Percentiles rank a stretch among this genome's conserved stretches.
These are phyloP conservation scores for Dalechampia spathulata DNA, from an alignment of 441 rosid genomes.

Conservation along the genomic window DNA sequence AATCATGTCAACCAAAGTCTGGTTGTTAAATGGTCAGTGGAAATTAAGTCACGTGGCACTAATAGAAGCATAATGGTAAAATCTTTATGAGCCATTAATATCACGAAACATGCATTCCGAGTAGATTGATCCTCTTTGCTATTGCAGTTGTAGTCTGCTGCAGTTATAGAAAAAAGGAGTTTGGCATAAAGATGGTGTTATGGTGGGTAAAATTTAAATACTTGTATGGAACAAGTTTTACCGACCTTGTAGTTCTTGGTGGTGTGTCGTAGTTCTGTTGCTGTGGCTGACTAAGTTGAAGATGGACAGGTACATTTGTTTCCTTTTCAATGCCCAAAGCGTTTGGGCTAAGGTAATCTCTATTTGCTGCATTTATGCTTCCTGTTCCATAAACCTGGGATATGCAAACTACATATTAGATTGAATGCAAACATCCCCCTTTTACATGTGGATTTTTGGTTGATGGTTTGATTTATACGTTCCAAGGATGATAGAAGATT, in stretches of 20 bases:
- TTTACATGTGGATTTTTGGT: slow-evolving; percentile 9
- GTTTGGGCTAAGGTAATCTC: slow-evolving; percentile 35
- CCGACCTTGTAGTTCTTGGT: slow-evolving; percentile 43
- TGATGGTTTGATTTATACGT: slow-evolving; percentile 6
- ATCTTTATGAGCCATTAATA: slow-evolving; percentile 10
- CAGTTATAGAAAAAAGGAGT: slow-evolving; percentile 20
- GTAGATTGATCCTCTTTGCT: slow-evolving; percentile 27
- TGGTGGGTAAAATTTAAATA: slow-evolving; percentile 1
- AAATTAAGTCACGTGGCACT: slow-evolving; percentile 29
- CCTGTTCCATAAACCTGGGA: slow-evolving; percentile 67
- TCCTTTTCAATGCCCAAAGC: slow-evolving; percentile 43
- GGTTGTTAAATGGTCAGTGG: slow-evolving; percentile 26
- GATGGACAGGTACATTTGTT: slow-evolving; percentile 53
- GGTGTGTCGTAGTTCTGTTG: slow-evolving; percentile 46
- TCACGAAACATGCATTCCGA: slow-evolving; percentile 19
- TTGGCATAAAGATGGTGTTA: slow-evolving; percentile 18
- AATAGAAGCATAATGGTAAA: slow-evolving; percentile 29
- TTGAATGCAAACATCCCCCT: slow-evolving; percentile 17
- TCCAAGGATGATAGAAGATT: slow-evolving; percentile 7
- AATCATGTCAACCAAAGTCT: slow-evolving; percentile 26
- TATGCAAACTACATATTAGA: slow-evolving; percentile 19
- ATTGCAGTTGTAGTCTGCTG: slow-evolving; percentile 61
- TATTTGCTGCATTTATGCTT: slow-evolving; percentile 39
- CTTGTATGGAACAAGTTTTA: slow-evolving; percentile 25
- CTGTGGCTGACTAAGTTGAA: slow-evolving; percentile 91